Conservation (phyloP, 225 moss, liverwort and hornwort genomes). For the Pleurozium schreberi region DNA sequence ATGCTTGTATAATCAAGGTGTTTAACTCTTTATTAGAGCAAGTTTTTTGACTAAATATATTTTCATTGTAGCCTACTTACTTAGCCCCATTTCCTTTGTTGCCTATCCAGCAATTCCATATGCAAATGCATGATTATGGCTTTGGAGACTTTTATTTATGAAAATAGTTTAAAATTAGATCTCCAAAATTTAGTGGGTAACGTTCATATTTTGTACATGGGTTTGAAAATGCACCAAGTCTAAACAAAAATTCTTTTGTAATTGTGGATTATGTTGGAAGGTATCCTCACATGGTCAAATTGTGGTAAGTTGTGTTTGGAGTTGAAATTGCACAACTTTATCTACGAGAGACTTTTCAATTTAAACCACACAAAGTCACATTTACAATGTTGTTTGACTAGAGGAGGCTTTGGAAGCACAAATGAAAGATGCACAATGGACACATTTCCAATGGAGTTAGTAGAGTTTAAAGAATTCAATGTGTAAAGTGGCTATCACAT, state of each 20-base stretch:
- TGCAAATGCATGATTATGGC: background rate
- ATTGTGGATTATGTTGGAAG: background rate
- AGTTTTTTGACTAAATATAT: background rate
- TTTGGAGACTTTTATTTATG: background rate
- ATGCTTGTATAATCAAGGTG: background rate
- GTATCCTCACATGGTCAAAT: background rate
- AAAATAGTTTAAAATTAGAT: background rate
- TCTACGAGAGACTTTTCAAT: background rate
- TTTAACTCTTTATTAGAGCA: background rate
- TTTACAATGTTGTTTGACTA: background rate
- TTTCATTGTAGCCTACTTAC: background rate
- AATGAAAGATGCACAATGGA: background rate
- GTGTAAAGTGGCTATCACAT: fast-evolving
- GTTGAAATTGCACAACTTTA: background rate
- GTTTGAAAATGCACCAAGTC: background rate
- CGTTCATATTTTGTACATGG: background rate
- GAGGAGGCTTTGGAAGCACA: background rate
- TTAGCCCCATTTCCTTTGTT: background rate
- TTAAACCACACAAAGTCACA: background rate
- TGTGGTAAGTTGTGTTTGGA: background rate
- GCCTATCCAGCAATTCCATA: background rate
- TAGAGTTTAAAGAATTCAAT: background rate
- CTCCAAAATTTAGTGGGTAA: background rate
- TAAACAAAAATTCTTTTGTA: background rate
- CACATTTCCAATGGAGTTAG: background rate